These are phyloP conservation scores for Phialophora chinensis DNA, from an alignment of 2,329 filamentous ascomycete genomes.

Conservation along the genomic window DNA sequence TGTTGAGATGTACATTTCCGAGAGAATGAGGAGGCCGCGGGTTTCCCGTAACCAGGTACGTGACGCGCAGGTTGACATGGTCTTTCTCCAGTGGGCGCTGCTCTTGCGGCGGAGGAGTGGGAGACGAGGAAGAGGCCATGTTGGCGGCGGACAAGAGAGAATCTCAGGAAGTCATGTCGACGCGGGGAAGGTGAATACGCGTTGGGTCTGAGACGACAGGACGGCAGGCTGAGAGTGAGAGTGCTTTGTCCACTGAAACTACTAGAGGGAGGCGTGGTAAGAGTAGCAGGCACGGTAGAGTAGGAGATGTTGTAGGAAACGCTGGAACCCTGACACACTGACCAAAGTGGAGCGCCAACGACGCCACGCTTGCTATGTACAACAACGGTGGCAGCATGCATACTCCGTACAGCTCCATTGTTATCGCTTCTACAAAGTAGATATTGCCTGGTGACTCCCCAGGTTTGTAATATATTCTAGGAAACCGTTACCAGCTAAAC, in stretches of 20 bases:
- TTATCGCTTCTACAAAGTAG: not conserved
- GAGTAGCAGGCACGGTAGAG: too few species aligned
- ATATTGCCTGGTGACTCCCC: not conserved
- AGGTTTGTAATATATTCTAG: not conserved
- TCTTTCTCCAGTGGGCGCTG: conserved; percentile 16
- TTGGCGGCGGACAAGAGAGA: not conserved
- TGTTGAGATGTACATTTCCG: conserved; percentile 45
- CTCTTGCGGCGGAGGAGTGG: not conserved
- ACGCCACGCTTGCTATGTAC: not conserved
- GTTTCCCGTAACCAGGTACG: conserved; percentile 37
- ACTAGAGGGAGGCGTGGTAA: not conserved
- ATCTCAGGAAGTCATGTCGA: not conserved
- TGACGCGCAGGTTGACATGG: conserved; percentile 37
- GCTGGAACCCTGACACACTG: not conserved
- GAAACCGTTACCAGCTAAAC: not conserved
- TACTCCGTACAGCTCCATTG: not conserved
- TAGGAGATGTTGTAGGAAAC: too few species aligned
- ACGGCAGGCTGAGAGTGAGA: not conserved
- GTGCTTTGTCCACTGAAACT: not conserved
- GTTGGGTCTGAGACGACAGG: not conserved
- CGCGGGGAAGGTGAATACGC: not conserved
- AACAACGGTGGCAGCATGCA: not conserved
- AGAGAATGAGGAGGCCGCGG: conserved; percentile 40
- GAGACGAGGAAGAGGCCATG: conserved; percentile 8
- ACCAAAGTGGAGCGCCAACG: not conserved